Evolutionary conservation across 2,329 filamentous ascomycete species (phyloP), one percentile per base, ranked within the genome.

Genomic region (Fonsecaea pugnacius): DNA sequence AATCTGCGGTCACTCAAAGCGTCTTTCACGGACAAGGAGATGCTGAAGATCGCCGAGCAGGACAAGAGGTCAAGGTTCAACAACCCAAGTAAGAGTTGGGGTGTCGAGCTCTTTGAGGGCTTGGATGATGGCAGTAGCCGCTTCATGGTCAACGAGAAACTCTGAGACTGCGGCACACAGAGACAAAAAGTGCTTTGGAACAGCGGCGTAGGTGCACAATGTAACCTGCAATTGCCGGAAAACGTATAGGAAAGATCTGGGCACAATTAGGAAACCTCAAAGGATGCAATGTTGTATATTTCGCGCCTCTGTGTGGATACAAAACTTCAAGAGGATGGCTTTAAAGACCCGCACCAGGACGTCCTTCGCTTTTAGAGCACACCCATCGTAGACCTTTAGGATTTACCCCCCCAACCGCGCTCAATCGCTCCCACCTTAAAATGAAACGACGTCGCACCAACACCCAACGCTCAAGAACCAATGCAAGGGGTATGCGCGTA

Each of bases 1-100:
- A 84, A 85, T 65, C 73, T 80, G 6, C 75, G 38, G 53, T 69
- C 58, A 35, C 30, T 69, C 51, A 64, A 71, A n/a, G 62, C 70
- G 1, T 64, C 46, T 30, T 72, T 71, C 54, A 58, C 60, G 1
- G 56, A 69, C 35, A 54, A 64, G 1, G 70, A 72, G 50, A 52
- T 72, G 64, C 62, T 66, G 40, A 63, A 64, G 51, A 70, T 79
- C 10, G 65, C 68, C 18, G 61, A 63, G 51, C 51, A 79, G 52
- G 76, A 76, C n/a, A 73, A 75, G 68, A 74, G 73, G 61, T 70
- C 73, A 50, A 71, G 78, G 58, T 79, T 77, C 65, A 79, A 79
- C 60, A 77, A 80, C 67, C 78, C 78, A 5, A 73, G 73, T 30
- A 73, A 77, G 62, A 72, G 71, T 16, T 82, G 78, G 78, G 75